These are phyloP conservation scores for Thamnidium elegans DNA, from an alignment of 192 early-diverging fungal genomes.

Conservation along the genomic window DNA sequence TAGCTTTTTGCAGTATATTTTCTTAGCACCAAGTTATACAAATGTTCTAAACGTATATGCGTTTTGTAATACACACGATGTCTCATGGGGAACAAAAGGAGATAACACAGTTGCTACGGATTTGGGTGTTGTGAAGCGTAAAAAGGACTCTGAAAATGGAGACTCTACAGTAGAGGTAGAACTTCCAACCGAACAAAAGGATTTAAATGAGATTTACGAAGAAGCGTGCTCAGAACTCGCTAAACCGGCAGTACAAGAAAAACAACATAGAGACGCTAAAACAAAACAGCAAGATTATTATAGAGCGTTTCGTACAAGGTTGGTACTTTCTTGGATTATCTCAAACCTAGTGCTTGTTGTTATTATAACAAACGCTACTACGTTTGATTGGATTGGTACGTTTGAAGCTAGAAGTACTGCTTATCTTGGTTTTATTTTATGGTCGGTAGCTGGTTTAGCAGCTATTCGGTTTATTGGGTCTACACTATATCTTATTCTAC, in stretches of 20 bases:
- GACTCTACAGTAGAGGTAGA: conserved; percentile 68
- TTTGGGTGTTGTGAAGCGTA: conserved; percentile 48
- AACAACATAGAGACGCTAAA: conserved; percentile 59
- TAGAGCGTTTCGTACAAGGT: conserved; percentile 73
- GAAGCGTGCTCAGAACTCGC: conserved; percentile 63
- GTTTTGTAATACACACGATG: conserved; percentile 58
- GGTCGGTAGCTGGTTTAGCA: conserved; percentile 66
- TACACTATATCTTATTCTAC: conserved; percentile 59
- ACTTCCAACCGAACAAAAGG: conserved; percentile 73
- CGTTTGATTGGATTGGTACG: conserved; percentile 29
- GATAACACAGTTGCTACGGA: conserved; percentile 41
- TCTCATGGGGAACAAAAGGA: conserved; percentile 90
- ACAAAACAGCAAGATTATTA: conserved; percentile 80
- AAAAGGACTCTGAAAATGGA: conserved; percentile 46
- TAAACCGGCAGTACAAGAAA: conserved; percentile 42
- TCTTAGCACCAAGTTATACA: conserved; percentile 70
- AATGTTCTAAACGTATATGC: conserved; percentile 74
- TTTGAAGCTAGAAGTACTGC: conserved; percentile 38
- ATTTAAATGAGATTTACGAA: conserved; percentile 80
- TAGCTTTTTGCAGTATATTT: conserved; percentile 62
- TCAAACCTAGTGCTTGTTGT: conserved; percentile 68
- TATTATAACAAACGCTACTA: conserved; percentile 50
- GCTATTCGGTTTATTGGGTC: conserved; percentile 67
- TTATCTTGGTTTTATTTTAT: conserved; percentile 67
- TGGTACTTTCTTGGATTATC: conserved; percentile 78